These are phyloP conservation scores for Crithidia acanthocephali DNA, from an alignment of 208 protist species.

Conservation along the genomic window DNA sequence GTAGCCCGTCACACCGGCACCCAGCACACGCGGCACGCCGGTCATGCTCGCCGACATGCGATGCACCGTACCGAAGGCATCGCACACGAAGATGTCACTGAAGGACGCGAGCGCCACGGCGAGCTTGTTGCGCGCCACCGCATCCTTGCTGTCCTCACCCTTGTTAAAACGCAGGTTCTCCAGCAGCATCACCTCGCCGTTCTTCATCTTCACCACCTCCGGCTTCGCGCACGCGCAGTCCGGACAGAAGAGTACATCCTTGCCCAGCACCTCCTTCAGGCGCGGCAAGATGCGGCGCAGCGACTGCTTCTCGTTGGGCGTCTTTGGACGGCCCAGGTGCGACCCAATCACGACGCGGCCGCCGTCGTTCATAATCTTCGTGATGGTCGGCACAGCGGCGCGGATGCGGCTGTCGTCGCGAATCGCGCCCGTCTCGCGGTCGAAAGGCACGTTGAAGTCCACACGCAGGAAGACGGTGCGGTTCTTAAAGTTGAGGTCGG, in stretches of 20 bases:
- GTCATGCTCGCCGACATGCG: slow-evolving; percentile 97
- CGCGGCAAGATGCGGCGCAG: slow-evolving; percentile 91
- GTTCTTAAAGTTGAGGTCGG: slow-evolving; percentile 85
- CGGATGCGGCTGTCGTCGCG: slow-evolving; percentile 97
- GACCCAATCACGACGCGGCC: slow-evolving; percentile 94
- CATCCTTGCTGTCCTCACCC: slow-evolving; percentile 97
- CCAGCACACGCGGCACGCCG: slow-evolving; percentile 85
- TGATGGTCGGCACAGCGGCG: slow-evolving; percentile 96
- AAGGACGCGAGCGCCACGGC: slow-evolving; percentile 91
- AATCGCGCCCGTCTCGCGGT: slow-evolving; percentile 91
- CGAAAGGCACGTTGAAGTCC: slow-evolving; percentile 99
- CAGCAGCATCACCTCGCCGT: slow-evolving; percentile 96
- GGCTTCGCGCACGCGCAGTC: slow-evolving; percentile 57
- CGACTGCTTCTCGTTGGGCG: slow-evolving; percentile 90
- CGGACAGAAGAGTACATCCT: slow-evolving; percentile 60
- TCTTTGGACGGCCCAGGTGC: slow-evolving; percentile 99
- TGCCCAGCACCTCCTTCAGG: slow-evolving; percentile 90
- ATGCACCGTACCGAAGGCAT: slow-evolving; percentile 99
- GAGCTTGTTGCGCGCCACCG: slow-evolving; percentile 65
- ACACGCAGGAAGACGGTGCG: slow-evolving; percentile 97
- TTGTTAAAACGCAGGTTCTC: slow-evolving; percentile 99
- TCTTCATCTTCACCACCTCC: slow-evolving; percentile 74
- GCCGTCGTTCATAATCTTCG: slow-evolving; percentile 94
- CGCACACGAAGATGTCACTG: slow-evolving; percentile 99
- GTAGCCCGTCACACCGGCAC: slow-evolving; percentile 97